phyloP scores from a whole-genome alignment of 768 basidiomycete species.

The Gelatoporia subvermispora region DNA sequence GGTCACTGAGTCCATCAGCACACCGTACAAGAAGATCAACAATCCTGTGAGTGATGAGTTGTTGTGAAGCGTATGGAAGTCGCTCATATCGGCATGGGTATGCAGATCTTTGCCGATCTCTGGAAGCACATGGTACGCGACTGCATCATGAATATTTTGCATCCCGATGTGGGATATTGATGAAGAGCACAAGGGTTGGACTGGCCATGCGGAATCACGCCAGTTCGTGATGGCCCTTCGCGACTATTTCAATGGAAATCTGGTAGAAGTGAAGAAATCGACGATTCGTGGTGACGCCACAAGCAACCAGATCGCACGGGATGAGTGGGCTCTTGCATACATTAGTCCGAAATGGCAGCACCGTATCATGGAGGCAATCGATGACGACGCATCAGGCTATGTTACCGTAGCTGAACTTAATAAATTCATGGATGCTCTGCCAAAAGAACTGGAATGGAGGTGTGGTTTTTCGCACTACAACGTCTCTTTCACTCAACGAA shows the following conservation, averaged over 20 bases:
- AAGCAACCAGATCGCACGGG: constrained; percentile 2
- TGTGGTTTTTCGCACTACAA: constrained; percentile 1
- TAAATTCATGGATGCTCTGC: constrained; percentile 22
- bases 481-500: too few relatives aligned
- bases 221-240: too few relatives aligned
- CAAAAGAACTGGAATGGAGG: constrained; percentile 24
- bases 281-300: neutral
- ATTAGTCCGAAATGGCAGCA: constrained; percentile 29
- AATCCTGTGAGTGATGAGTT: neutral
- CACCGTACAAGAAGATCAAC: constrained; percentile 1
- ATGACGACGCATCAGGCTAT: constrained; percentile 37
- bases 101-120: too few relatives aligned
- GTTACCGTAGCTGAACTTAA: constrained; percentile 32
- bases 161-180: too few relatives aligned
- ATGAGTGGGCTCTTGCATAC: constrained; percentile 33
- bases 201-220: too few relatives aligned
- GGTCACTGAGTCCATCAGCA: too few relatives aligned
- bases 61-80: neutral
- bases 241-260: too few relatives aligned
- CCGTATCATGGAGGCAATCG: constrained; percentile 34
- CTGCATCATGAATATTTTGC: too few relatives aligned
- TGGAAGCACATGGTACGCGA: too few relatives aligned
- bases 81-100: neutral
- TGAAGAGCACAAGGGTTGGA: too few relatives aligned
- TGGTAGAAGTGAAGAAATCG: too few relatives aligned